phyloP scores from a whole-genome alignment of 2,329 filamentous ascomycete species.

The Colletotrichum liriopes region DNA sequence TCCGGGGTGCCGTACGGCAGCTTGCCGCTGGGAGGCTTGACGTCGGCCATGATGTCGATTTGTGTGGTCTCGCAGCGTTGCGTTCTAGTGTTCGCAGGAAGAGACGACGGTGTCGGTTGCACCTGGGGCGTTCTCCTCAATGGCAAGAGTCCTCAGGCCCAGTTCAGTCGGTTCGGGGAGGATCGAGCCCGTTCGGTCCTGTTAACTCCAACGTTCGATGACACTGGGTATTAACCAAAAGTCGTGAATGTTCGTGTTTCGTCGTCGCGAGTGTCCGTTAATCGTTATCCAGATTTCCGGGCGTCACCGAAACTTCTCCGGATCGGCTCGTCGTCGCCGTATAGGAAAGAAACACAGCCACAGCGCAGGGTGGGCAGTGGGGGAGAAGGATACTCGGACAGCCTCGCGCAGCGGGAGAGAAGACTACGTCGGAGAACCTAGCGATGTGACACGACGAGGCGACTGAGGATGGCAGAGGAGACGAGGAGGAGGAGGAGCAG shows the following conservation, averaged over 20 bases:
- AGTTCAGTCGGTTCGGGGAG: not conserved
- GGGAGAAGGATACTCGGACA: not conserved
- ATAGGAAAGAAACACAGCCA: not conserved
- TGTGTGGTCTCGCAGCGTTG: not conserved
- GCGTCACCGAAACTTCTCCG: not conserved
- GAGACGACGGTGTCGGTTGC: not conserved
- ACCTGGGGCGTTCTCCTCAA: not conserved
- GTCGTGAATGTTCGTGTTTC: not conserved
- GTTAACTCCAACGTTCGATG: too few relatives aligned
- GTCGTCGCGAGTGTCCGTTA: not conserved
- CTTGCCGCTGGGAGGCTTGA: conserved; percentile 36
- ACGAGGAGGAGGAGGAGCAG: not conserved
- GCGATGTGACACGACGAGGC: conserved; percentile 15
- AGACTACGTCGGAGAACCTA: not conserved
- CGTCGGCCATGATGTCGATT: conserved; percentile 35
- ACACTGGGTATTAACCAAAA: not conserved
- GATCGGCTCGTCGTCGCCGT: not conserved
- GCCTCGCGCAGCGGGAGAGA: not conserved
- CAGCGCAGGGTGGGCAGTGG: not conserved
- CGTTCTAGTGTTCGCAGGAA: not conserved
- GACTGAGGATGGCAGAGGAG: not conserved
- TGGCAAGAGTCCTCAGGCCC: not conserved
- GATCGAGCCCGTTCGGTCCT: not conserved
- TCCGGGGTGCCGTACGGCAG: conserved; percentile 43
- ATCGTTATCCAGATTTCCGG: not conserved